Conservation (phyloP, 2,329 filamentous ascomycete genomes). For the Fusarium protoensiforme region DNA sequence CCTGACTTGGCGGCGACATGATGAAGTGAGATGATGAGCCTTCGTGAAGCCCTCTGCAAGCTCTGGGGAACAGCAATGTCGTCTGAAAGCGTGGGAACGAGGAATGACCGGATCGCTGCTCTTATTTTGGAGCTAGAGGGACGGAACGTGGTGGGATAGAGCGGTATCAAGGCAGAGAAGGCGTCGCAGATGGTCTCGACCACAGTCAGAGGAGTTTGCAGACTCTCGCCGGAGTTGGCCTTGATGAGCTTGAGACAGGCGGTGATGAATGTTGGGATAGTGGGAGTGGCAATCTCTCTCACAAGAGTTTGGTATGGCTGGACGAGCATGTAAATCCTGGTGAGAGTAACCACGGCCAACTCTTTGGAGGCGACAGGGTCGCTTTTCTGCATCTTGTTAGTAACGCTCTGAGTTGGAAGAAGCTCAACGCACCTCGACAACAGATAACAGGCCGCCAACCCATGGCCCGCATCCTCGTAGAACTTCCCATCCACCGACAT, state of each 20-base stretch:
- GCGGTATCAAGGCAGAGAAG: slow-evolving; percentile 77
- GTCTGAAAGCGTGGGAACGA: slow-evolving; percentile 73
- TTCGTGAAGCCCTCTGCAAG: slow-evolving; percentile 68
- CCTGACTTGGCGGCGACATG: slow-evolving; percentile 85
- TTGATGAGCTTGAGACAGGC: slow-evolving; percentile 75
- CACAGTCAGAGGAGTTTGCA: slow-evolving; percentile 57
- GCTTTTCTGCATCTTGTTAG: slow-evolving; percentile 69
- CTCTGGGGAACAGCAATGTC: slow-evolving; percentile 59
- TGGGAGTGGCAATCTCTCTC: slow-evolving; percentile 88
- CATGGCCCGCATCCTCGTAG: slow-evolving; percentile 79
- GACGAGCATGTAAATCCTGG: slow-evolving; percentile 85
- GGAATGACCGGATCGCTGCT: slow-evolving; percentile 65
- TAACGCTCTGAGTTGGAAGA: neutral
- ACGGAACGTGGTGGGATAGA: slow-evolving; percentile 85
- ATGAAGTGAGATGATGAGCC: slow-evolving; percentile 76
- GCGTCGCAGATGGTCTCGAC: slow-evolving; percentile 77
- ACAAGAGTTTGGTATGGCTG: slow-evolving; percentile 85
- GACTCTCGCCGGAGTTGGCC: slow-evolving; percentile 44
- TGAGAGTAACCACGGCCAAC: slow-evolving; percentile 79
- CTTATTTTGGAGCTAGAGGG: slow-evolving; percentile 78
- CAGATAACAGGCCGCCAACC: slow-evolving; percentile 79
- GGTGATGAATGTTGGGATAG: slow-evolving; percentile 78
- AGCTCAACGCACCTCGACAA: slow-evolving; percentile 72
- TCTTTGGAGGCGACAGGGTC: slow-evolving; percentile 81
- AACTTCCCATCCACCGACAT: slow-evolving; percentile 86